Percentiles rank a stretch among this genome's conserved stretches.
These are phyloP conservation scores for Lactifluus piperatus DNA, from an alignment of 768 basidiomycete genomes.

Conservation along the genomic window DNA sequence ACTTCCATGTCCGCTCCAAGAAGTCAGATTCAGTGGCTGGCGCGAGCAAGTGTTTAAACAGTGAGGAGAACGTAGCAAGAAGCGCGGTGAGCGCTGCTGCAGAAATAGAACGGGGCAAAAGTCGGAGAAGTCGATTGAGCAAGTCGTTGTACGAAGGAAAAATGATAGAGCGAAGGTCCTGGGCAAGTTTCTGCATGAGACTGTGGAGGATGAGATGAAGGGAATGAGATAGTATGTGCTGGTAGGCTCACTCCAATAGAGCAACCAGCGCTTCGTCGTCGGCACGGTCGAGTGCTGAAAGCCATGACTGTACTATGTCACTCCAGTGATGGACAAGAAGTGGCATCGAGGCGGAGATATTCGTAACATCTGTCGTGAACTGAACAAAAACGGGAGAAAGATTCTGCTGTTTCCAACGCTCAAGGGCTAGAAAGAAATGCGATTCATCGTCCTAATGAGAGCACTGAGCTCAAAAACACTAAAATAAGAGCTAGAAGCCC, in stretches of 20 bases:
- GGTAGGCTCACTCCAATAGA: slow-evolving; percentile 59
- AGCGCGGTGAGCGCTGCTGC: slow-evolving; percentile 52
- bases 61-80: slow-evolving; percentile 53
- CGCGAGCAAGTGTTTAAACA: slow-evolving; percentile 69
- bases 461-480: background rate
- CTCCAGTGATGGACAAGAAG: slow-evolving; percentile 74
- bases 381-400: slow-evolving; percentile 64
- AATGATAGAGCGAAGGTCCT: slow-evolving; percentile 75
- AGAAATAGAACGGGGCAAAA: slow-evolving; percentile 52
- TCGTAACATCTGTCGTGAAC: slow-evolving; percentile 54
- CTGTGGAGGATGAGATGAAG: slow-evolving; percentile 32
- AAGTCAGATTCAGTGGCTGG: slow-evolving; percentile 48
- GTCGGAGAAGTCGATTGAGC: slow-evolving; percentile 44
- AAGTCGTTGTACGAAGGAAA: slow-evolving; percentile 51
- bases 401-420: slow-evolving; percentile 74
- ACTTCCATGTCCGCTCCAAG: slow-evolving; percentile 52
- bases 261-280: slow-evolving; percentile 68
- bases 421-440: slow-evolving; percentile 65
- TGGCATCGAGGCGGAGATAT: slow-evolving; percentile 66
- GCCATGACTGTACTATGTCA: slow-evolving; percentile 60
- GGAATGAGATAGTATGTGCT: background rate
- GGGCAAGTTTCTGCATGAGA: slow-evolving; percentile 66
- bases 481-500: slow-evolving; percentile 8
- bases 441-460: slow-evolving; percentile 61
- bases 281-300: slow-evolving; percentile 42